Conservation (phyloP, 371 early-diverging fungal species). For the Rhizopus stolonifer region DNA sequence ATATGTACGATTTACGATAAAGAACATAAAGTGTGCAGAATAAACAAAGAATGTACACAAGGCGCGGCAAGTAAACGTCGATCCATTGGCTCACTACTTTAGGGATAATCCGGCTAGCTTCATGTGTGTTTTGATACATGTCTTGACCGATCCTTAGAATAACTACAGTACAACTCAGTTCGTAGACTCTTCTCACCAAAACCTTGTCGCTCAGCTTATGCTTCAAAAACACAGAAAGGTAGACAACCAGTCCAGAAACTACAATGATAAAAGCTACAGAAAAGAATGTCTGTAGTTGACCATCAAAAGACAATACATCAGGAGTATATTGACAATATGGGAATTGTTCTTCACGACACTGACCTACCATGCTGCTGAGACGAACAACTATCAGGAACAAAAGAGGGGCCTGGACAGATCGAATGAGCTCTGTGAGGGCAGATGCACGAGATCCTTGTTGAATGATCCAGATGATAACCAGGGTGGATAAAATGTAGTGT, state of each 20-base stretch:
- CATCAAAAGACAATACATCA: constrained; percentile 20
- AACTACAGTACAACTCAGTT: constrained; percentile 10
- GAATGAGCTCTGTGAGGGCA: not conserved
- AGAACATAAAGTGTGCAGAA: not conserved
- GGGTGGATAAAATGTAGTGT: constrained; percentile 39
- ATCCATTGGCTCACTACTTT: constrained; percentile 7
- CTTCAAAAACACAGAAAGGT: not conserved
- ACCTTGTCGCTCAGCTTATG: not conserved
- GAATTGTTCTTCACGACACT: constrained; percentile 89
- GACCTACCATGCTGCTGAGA: constrained; percentile 60
- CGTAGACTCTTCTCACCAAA: not conserved
- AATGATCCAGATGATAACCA: constrained; percentile 28
- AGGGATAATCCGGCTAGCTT: not conserved
- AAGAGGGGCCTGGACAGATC: constrained; percentile 27
- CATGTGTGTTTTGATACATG: constrained; percentile 14
- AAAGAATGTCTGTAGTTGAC: not conserved
- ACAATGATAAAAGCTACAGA: not conserved
- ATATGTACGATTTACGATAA: not conserved
- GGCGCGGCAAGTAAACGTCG: constrained; percentile 36
- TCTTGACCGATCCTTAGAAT: constrained; percentile 19
- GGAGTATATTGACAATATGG: constrained; percentile 59
- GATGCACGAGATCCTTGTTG: not conserved
- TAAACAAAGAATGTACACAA: constrained; percentile 21
- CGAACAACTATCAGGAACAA: constrained; percentile 57
- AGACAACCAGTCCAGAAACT: not conserved